Conservation (phyloP, 1,284 basidiomycete genomes). For the Phenoliferia sp. region DNA sequence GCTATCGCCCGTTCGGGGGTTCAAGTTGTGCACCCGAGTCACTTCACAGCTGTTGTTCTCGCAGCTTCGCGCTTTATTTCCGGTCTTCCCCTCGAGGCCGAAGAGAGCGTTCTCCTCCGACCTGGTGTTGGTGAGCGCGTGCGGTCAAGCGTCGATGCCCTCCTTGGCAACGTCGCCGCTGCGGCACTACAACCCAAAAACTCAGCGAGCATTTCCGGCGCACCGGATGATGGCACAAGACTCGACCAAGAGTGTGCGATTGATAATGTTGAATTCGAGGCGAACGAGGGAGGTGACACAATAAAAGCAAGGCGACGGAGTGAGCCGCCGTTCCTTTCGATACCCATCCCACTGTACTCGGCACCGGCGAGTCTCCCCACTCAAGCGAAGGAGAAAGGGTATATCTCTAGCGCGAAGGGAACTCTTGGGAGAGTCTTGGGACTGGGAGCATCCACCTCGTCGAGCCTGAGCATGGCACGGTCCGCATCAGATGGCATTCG, state of each 20-base stretch:
- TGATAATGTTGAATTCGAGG: not conserved
- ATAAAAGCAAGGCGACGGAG: not conserved
- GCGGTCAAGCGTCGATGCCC: not conserved
- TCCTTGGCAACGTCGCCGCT: not conserved
- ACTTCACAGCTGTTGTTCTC: not conserved
- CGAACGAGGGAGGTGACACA: not conserved
- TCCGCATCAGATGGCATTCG: slow-evolving; percentile 15
- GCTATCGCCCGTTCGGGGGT: not conserved
- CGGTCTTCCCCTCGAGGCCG: not conserved
- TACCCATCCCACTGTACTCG: slow-evolving; percentile 3
- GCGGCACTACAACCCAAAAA: not conserved
- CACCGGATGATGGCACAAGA: no score
- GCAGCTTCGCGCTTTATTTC: not conserved
- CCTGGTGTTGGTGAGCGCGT: not conserved
- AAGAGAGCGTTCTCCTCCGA: not conserved
- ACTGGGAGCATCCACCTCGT: slow-evolving; percentile 5
- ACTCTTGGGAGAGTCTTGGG: slow-evolving; percentile 31
- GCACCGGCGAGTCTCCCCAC: not conserved
- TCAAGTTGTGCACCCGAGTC: not conserved
- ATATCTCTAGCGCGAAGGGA: slow-evolving; percentile 22
- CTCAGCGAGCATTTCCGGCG: not conserved
- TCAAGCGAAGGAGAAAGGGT: not conserved
- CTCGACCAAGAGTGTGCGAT: not conserved
- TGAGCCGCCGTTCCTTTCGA: not conserved
- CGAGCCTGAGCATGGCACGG: not conserved